Base-by-base conservation (phyloP, 1,284 basidiomycete species). In the Mycosarcoma mackinlayi region DNA sequence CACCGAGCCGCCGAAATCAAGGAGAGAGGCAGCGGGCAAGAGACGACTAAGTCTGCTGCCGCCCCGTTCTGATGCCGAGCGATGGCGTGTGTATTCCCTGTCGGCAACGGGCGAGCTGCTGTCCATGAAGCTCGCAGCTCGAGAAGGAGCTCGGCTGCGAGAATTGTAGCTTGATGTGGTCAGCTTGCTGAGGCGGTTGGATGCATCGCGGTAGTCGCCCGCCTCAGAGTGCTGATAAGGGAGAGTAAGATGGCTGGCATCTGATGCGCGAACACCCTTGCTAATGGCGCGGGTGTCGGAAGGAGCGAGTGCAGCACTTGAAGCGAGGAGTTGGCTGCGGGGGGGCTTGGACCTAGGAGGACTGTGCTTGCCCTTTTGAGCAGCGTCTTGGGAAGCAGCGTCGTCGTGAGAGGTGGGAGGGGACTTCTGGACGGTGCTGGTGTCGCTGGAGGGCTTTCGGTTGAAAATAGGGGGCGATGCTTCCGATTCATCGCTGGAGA, bases 351-450 rank as follows among this genome's bases (percentile, higher is more conserved):
- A 40, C 4, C 31, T 40, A 16, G 45, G 30, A 6, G 63, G 48
- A 19, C 46, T 58, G 37, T 30, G 57, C 28, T 35, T 39, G 19
- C 50, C 13, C 41, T 38, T 53, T 11, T 33, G 34, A 21, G 34
- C 16, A 18, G 42, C 23, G 13, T 53, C 30, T 23, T 44, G 30
- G 9, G 49, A 50, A 18, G 51, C 28, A 3, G 47, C 58, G 24
- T 71, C 68, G 24, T 71, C 68, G 4, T 63, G 68, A 25, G 68
- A 71, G 13, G 68, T 71, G 27, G 60, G 64, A 23, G 69, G 69
- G 6, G 60, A 67, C 21, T 62, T 67, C 27, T 67, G 55, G 40
- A 67, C 19, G 13, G 63, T 66, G 31, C 61, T 61, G 14, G 55
- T 54, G 13, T 72, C 64, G 42, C 48, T 51, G 16, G 51, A 44